These are phyloP conservation scores for Gynochthodes officinalis DNA, from an alignment of 257 asterid species.

Conservation along the genomic window DNA sequence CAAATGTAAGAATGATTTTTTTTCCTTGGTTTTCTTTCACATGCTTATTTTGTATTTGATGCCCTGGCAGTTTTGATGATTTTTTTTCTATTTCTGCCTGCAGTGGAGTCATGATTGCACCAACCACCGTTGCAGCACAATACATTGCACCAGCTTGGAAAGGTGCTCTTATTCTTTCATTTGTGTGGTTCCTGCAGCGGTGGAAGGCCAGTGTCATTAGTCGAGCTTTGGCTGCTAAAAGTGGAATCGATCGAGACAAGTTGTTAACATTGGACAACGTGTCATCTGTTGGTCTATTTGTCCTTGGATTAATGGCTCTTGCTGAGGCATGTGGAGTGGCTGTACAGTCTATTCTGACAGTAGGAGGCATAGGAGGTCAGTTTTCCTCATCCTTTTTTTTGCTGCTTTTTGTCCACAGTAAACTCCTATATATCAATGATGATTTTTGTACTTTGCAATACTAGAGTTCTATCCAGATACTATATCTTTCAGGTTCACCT, in stretches of 20 bases:
- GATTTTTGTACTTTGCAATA: not conserved
- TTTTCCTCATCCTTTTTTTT: not conserved
- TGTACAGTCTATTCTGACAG: conserved; percentile 83
- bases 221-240: conserved; percentile 55
- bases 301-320: conserved; percentile 70
- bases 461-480: not conserved
- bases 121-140: conserved; percentile 53
- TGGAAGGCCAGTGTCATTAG: conserved; percentile 80
- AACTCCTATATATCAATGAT: not conserved
- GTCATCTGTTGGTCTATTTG: conserved; percentile 77
- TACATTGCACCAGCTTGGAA: conserved; percentile 71
- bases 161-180: conserved; percentile 63
- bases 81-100: conserved; percentile 19
- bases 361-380: conserved; percentile 98
- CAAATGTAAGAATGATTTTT: conserved; percentile 52
- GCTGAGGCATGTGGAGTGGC: conserved; percentile 98
- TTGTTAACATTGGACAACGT: conserved; percentile 61
- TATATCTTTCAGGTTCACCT: not conserved
- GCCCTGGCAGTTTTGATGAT: not conserved
- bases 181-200: conserved; percentile 81
- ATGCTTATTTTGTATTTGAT: conserved; percentile 5
- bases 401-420: not conserved
- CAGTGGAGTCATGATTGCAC: conserved; percentile 85
- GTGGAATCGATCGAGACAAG: conserved; percentile 50
- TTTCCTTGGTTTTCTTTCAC: not conserved